phyloP scores from a whole-genome alignment of 306 rosid genomes.

The Lathyrus sativus region DNA sequence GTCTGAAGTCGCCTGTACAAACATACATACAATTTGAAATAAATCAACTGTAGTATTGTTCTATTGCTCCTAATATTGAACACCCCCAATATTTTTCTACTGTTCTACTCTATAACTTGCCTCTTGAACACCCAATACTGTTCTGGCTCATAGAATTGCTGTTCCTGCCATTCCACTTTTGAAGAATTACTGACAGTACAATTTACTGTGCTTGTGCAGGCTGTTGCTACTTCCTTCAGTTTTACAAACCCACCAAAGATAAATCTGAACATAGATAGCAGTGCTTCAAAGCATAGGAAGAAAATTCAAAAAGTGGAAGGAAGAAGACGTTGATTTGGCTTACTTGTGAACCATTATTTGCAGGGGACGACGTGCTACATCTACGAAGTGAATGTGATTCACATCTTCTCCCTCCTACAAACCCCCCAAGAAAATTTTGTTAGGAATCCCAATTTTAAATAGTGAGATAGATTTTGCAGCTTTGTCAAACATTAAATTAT shows the following conservation, averaged over 20 bases:
- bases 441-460: slow-evolving; percentile 29
- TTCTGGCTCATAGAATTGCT: not conserved
- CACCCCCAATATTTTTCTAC: no score
- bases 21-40: not conserved
- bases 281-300: slow-evolving; percentile 76
- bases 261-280: slow-evolving; percentile 75
- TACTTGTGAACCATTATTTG: slow-evolving; percentile 49
- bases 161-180: not conserved
- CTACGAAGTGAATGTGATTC: slow-evolving; percentile 7
- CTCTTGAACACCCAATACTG: not conserved
- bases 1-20: not conserved
- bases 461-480: slow-evolving; percentile 31
- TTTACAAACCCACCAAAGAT: slow-evolving; percentile 89
- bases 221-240: slow-evolving; percentile 80
- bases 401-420: not conserved
- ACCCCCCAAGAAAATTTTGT: slow-evolving; percentile 34
- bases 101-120: no score
- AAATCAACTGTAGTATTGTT: not conserved
- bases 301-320: slow-evolving; percentile 59
- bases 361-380: not conserved
- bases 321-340: slow-evolving; percentile 51
- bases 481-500: not conserved
- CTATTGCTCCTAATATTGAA: no score
- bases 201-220: slow-evolving; percentile 52
- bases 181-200: not conserved